These are phyloP conservation scores for Geotrichum australiense DNA, from an alignment of 1,139 yeast species.

Conservation along the genomic window DNA sequence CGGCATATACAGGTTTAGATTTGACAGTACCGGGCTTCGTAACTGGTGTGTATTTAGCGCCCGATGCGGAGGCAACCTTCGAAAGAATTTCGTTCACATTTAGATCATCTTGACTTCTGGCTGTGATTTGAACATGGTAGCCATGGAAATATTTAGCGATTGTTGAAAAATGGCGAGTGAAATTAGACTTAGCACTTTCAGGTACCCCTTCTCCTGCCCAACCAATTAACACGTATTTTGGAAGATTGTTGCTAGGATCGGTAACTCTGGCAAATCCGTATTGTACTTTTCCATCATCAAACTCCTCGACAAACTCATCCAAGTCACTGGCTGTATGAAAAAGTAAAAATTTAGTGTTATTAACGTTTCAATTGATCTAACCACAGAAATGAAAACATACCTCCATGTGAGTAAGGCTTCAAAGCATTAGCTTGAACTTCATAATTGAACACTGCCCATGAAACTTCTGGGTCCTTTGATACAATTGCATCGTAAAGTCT, in stretches of 20 bases:
- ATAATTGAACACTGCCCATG: constrained; percentile 41
- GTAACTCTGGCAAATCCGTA: constrained; percentile 84
- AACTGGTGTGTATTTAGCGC: constrained; percentile 77
- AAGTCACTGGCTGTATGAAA: constrained; percentile 45
- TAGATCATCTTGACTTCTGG: constrained; percentile 88
- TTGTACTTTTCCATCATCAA: constrained; percentile 84
- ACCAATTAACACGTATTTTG: constrained; percentile 76
- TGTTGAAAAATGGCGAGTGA: constrained; percentile 38
- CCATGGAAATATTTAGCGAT: constrained; percentile 45
- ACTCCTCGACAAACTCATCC: constrained; percentile 70
- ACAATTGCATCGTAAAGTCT: constrained; percentile 37
- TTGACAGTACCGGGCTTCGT: constrained; percentile 29
- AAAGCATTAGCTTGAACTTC: constrained; percentile 34
- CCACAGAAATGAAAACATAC: constrained; percentile 19
- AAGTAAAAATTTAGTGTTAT: background rate
- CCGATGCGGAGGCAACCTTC: constrained; percentile 85
- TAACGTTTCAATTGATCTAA: background rate
- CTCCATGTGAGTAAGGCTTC: constrained; percentile 32
- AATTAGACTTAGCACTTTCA: constrained; percentile 38
- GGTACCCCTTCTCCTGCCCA: constrained; percentile 60
- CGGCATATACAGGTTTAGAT: constrained; percentile 33
- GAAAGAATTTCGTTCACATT: constrained; percentile 68
- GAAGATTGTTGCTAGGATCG: constrained; percentile 84
- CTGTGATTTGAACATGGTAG: constrained; percentile 93
- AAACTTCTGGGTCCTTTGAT: constrained; percentile 36